Evolutionary conservation across 331 rosid species (phyloP).

Genomic region (Cydonia oblonga): DNA sequence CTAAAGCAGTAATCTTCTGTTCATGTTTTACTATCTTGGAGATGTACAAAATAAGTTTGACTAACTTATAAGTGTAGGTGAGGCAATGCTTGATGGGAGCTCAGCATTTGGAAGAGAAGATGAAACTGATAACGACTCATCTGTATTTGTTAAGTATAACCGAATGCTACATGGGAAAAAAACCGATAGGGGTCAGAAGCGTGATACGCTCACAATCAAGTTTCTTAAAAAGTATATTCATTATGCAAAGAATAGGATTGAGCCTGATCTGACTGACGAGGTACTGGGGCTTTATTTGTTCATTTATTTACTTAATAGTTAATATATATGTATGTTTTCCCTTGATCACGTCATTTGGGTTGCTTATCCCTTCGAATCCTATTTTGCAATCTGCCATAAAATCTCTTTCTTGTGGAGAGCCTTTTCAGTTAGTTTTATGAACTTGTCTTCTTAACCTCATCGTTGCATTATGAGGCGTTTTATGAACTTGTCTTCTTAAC

Average conservation of each 20-base stretch:
- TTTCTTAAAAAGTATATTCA: slow-evolving; percentile 94
- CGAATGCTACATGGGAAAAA: slow-evolving; percentile 90
- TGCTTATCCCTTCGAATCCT: background rate
- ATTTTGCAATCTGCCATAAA: background rate
- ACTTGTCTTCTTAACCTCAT: background rate
- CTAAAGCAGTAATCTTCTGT: slow-evolving; percentile 16
- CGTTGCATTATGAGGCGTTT: background rate
- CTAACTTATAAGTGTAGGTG: slow-evolving; percentile 42
- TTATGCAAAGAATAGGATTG: slow-evolving; percentile 97
- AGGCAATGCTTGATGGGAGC: slow-evolving; percentile 49
- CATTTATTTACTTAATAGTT: background rate
- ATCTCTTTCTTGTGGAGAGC: background rate
- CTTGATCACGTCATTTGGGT: background rate
- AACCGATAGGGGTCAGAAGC: slow-evolving; percentile 55
- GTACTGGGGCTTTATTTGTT: slow-evolving; percentile 19
- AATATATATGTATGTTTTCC: background rate
- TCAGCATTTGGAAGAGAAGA: slow-evolving; percentile 80
- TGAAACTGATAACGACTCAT: slow-evolving; percentile 55
- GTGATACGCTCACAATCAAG: slow-evolving; percentile 79
- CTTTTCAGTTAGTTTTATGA: background rate
- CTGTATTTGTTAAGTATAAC: slow-evolving; percentile 83
- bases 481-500: background rate
- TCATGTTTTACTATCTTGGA: slow-evolving; percentile 1
- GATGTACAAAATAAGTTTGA: slow-evolving; percentile 9
- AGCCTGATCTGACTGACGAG: slow-evolving; percentile 95